Evolutionary conservation across 2,329 filamentous ascomycete genomes (phyloP).

Genomic region (Metarhizium sp.): DNA sequence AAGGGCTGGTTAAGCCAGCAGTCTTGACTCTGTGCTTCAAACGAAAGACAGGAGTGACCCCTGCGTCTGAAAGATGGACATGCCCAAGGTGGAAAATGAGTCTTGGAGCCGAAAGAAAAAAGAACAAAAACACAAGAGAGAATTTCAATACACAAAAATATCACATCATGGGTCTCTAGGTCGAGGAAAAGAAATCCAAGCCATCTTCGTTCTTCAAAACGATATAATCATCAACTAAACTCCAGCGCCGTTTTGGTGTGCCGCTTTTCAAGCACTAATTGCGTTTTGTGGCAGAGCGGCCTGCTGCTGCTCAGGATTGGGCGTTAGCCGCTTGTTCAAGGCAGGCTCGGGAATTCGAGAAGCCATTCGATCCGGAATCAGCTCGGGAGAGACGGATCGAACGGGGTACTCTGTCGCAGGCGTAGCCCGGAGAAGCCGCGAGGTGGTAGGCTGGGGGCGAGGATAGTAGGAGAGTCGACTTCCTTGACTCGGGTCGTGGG

Average conservation of each 20-base stretch:
- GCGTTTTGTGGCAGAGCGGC: conserved; percentile 9
- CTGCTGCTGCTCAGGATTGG: conserved; percentile 37
- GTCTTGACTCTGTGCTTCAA: background rate
- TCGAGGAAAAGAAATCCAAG: background rate
- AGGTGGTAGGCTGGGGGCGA: conserved; percentile 47
- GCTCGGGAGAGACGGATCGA: conserved; percentile 47
- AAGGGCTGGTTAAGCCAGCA: background rate
- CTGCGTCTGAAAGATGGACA: background rate
- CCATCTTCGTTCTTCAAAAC: background rate
- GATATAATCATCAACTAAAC: background rate
- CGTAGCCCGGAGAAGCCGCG: conserved; percentile 42
- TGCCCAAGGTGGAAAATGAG: background rate
- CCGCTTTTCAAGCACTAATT: conserved; percentile 9
- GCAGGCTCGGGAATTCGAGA: conserved; percentile 43
- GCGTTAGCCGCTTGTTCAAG: conserved; percentile 35
- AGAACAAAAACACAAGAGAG: background rate
- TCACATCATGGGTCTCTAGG: background rate
- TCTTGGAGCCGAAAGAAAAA: background rate
- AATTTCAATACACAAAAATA: no score
- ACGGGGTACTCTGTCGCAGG: conserved; percentile 46
- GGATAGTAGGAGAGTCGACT: conserved; percentile 34
- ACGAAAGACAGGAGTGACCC: background rate
- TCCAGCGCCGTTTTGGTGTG: background rate
- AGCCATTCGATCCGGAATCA: conserved; percentile 54
- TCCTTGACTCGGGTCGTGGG: conserved; percentile 33